A percentile compares a stretch with the other conserved stretches of the same genome.
Conservation (phyloP, 345 rosid species). For the Eucalyptus pumila region DNA sequence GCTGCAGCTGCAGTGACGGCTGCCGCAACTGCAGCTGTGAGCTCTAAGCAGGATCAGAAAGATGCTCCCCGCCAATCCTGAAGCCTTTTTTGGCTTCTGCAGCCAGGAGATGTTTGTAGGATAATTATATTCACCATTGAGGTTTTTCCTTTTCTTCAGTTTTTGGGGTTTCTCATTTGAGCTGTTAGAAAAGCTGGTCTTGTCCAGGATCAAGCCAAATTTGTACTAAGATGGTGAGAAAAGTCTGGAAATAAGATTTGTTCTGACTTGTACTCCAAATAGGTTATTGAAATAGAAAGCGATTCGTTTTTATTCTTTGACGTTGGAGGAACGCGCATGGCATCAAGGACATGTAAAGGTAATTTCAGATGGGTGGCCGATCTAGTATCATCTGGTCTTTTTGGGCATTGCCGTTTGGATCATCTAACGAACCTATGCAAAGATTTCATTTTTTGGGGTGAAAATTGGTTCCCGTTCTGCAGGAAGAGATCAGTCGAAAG, state of each 20-base stretch:
- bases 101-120: background rate
- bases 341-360: background rate
- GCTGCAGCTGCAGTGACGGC: constrained; percentile 74
- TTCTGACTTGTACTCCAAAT: background rate
- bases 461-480: background rate
- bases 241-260: background rate
- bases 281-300: background rate
- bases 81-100: background rate
- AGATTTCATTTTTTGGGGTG: background rate
- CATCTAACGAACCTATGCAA: background rate
- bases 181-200: background rate
- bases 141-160: background rate
- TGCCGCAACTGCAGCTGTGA: constrained; percentile 75
- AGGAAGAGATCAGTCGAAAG: background rate
- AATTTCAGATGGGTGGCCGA: background rate
- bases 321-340: background rate
- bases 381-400: background rate
- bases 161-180: background rate
- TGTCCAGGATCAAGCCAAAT: background rate
- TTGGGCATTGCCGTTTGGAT: background rate
- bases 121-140: background rate
- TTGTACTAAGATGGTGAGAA: background rate
- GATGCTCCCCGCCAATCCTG: constrained; percentile 24
- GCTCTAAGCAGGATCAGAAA: constrained; percentile 45
- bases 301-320: background rate